A percentile compares a stretch with the other conserved stretches of the same genome.
Evolutionary conservation across 192 early-diverging fungal species (phyloP).

Genomic region (Coemansia sp.): DNA sequence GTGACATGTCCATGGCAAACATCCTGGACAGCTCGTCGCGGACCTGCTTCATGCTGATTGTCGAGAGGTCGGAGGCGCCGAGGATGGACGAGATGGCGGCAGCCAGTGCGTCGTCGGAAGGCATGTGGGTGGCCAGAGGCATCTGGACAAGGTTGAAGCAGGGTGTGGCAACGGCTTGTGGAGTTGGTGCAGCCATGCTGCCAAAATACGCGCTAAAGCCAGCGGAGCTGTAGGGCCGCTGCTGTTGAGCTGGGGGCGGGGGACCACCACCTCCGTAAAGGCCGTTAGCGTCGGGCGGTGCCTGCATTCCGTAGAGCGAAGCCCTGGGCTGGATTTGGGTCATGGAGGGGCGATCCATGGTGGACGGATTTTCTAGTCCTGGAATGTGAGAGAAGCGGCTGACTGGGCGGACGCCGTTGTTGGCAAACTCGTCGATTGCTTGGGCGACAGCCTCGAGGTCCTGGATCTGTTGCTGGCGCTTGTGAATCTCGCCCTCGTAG

Average conservation of each 20-base stretch:
- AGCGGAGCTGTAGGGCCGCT: slow-evolving; percentile 18
- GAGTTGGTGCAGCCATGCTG: slow-evolving; percentile 11
- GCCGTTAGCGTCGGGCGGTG: neutral
- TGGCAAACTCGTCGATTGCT: slow-evolving; percentile 41
- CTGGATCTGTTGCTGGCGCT: slow-evolving; percentile 33
- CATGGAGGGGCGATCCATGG: neutral
- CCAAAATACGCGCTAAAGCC: slow-evolving; percentile 28
- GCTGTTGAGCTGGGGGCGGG: too few relatives aligned
- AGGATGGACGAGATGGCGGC: slow-evolving; percentile 73
- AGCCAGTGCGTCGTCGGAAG: slow-evolving; percentile 52
- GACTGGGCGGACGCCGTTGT: slow-evolving; percentile 19
- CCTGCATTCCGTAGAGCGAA: neutral
- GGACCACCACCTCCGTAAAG: neutral
- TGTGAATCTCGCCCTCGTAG: slow-evolving; percentile 58
- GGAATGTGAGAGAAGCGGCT: slow-evolving; percentile 28
- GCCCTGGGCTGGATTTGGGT: neutral
- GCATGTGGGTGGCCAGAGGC: slow-evolving; percentile 19
- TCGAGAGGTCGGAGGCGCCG: slow-evolving; percentile 87
- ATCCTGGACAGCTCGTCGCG: slow-evolving; percentile 73
- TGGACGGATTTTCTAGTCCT: neutral
- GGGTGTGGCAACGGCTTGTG: slow-evolving; percentile 15
- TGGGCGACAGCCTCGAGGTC: slow-evolving; percentile 26
- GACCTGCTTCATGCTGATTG: slow-evolving; percentile 96
- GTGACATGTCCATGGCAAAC: slow-evolving; percentile 67
- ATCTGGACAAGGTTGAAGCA: slow-evolving; percentile 27